These are phyloP conservation scores for Handroanthus guayacan DNA, from an alignment of 257 asterid genomes.

Conservation along the genomic window DNA sequence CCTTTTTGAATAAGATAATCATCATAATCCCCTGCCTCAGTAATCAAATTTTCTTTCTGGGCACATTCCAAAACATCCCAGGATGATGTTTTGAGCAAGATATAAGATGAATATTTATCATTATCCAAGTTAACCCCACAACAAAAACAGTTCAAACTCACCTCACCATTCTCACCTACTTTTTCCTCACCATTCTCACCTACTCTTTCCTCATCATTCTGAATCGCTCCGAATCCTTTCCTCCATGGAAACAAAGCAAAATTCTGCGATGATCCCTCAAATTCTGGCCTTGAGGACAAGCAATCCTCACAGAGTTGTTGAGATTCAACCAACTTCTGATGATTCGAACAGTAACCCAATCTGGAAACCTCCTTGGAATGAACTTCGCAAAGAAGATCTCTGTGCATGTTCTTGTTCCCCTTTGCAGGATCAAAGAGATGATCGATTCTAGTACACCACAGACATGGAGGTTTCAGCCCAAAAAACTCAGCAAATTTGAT, in stretches of 20 bases:
- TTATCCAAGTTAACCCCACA: constrained; percentile 60
- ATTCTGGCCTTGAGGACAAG: constrained; percentile 61
- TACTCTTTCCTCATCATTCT: constrained; percentile 39
- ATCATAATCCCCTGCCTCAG: constrained; percentile 31
- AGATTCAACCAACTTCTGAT: constrained; percentile 67
- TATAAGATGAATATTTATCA: constrained; percentile 49
- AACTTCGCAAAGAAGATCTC: constrained; percentile 78
- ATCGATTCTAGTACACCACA: constrained; percentile 84
- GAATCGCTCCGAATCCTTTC: constrained; percentile 50
- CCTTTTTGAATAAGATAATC: constrained; percentile 29
- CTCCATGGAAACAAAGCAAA: constrained; percentile 43
- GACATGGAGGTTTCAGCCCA: constrained; percentile 86
- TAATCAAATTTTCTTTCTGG: constrained; percentile 44
- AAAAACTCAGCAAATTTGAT: constrained; percentile 72
- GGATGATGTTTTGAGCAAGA: constrained; percentile 64
- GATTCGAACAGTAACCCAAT: constrained; percentile 70
- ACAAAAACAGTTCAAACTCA: constrained; percentile 70
- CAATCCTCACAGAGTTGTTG: constrained; percentile 81
- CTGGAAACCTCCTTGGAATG: constrained; percentile 75
- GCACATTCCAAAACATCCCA: constrained; percentile 75
- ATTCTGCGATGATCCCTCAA: constrained; percentile 41
- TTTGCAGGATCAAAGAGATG: constrained; percentile 60
- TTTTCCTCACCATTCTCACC: constrained; percentile 48
- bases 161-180: constrained; percentile 56
- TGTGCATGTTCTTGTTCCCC: constrained; percentile 45